Evolutionary conservation across 2,329 filamentous ascomycete genomes (phyloP), one percentile per base, ranked within the genome.

Genomic region (Calonectria hawksworthii): DNA sequence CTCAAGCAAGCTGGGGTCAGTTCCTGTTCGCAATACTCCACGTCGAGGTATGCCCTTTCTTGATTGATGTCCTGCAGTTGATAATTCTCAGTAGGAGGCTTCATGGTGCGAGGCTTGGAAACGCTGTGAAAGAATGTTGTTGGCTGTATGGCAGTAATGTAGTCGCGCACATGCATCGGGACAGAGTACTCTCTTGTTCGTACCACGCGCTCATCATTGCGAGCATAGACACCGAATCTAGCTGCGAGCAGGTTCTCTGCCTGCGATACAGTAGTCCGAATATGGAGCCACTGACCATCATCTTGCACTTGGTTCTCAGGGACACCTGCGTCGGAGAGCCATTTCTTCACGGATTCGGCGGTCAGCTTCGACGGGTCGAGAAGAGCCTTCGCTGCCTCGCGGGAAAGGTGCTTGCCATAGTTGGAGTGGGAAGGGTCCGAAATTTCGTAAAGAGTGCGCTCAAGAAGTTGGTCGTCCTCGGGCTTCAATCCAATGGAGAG

Each of bases 361-460:
- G 88, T 84, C 4, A 83, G 80, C 11, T 80, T 78, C 18, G 81
- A 84, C 0, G 90, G 90, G 7, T 84, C 84, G 30, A 91, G 84
- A 75, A 91, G 86, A 13, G 85, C 83, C 69, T 88, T 86, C 70
- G 90, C 87, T 75, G 90, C 87, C 13, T 88, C 84, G 10, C 87
- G 86, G 21, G 85, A 83, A 76, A 90, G 86, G 76, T 90, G 86
- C 54, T 86, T 84, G 23, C 90, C 89, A 73, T 91, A 91, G 23
- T 83, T 85, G 1, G 80, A 71, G 71, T 88, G 84, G 6, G 82
- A 83, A 0, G 90, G 90, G 0, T 89, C 87, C 2, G 89, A 90
- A 76, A 91, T 86, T 28, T 88, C 84, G 54, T 86, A 76, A 14
- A 91, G 82, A 2, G 86, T 85, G 63, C 86, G 81, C 70, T 89